Percentiles rank a stretch among this genome's conserved stretches.
Evolutionary conservation across 2,329 filamentous ascomycete genomes (phyloP).

Genomic region (Ophiostoma montium): DNA sequence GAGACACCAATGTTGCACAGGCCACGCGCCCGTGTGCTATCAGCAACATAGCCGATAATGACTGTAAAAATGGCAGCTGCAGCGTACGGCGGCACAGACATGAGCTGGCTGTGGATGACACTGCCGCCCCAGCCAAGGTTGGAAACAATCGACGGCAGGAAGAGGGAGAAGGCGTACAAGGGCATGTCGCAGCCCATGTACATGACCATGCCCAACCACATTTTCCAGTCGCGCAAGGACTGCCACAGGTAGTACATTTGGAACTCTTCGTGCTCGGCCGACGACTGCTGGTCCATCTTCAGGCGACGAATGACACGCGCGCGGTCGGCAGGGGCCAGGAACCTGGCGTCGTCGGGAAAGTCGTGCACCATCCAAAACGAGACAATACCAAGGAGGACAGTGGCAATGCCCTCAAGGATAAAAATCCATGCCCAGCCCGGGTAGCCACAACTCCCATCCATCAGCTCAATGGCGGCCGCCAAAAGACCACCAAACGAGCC

Average conservation of each 20-base stretch:
- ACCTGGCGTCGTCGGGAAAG: conserved; percentile 60
- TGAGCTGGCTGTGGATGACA: conserved; percentile 51
- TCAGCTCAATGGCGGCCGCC: conserved; percentile 52
- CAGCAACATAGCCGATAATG: conserved; percentile 58
- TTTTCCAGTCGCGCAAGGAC: conserved; percentile 67
- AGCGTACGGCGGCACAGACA: conserved; percentile 65
- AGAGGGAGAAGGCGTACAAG: conserved; percentile 37
- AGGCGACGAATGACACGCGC: conserved; percentile 54
- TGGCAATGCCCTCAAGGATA: conserved; percentile 53
- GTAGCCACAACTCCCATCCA: conserved; percentile 42
- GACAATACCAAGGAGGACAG: conserved; percentile 47
- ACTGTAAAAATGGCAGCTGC: conserved; percentile 57
- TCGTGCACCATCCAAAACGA: conserved; percentile 66
- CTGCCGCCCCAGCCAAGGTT: conserved; percentile 25
- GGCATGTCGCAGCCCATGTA: conserved; percentile 34
- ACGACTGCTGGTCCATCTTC: conserved; percentile 52
- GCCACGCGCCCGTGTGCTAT: conserved; percentile 58
- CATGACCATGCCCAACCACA: conserved; percentile 34
- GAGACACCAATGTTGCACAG: conserved; percentile 66
- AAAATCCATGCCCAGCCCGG: conserved; percentile 49
- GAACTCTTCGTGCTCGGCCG: conserved; percentile 55
- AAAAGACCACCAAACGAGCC: conserved; percentile 61
- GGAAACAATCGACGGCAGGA: conserved; percentile 44
- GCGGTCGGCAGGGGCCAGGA: conserved; percentile 53
- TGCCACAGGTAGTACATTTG: conserved; percentile 55